Conservation (phyloP, 1,284 basidiomycete species). For the Melampsora larici-populina region DNA sequence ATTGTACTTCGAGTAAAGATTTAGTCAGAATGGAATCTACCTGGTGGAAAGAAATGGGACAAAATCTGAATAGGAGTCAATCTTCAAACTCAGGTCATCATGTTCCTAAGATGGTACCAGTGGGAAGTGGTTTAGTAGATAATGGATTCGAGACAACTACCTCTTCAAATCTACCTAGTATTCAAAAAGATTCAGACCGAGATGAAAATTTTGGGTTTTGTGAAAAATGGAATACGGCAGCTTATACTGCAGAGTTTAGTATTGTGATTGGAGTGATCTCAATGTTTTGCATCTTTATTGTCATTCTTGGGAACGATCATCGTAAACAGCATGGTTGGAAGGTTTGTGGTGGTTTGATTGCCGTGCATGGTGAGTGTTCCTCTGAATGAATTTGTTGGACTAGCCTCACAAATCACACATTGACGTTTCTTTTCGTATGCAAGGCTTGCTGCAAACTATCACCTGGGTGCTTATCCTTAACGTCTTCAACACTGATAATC, state of each 20-base stretch:
- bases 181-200: not conserved
- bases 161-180: not conserved
- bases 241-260: slow-evolving; percentile 28
- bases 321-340: slow-evolving; percentile 32
- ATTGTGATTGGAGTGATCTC: slow-evolving; percentile 27
- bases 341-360: slow-evolving; percentile 23
- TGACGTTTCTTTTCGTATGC: not conserved
- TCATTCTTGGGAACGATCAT: slow-evolving; percentile 24
- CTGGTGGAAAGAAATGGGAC: too few relatives aligned
- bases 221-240: slow-evolving; percentile 33
- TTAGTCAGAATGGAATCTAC: too few relatives aligned
- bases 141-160: not conserved
- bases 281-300: slow-evolving; percentile 21
- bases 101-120: too few relatives aligned
- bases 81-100: too few relatives aligned
- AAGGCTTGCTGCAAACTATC: slow-evolving; percentile 20
- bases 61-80: too few relatives aligned
- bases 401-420: not conserved
- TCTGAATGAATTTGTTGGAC: not conserved
- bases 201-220: slow-evolving; percentile 37
- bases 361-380: slow-evolving; percentile 9
- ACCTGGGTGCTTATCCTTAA: slow-evolving; percentile 18
- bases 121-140: too few relatives aligned
- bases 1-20: slow-evolving; percentile 4
- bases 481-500: slow-evolving; percentile 22